Conservation (phyloP, 352 stramenopile genomes). For the Phytophthora idaei region DNA sequence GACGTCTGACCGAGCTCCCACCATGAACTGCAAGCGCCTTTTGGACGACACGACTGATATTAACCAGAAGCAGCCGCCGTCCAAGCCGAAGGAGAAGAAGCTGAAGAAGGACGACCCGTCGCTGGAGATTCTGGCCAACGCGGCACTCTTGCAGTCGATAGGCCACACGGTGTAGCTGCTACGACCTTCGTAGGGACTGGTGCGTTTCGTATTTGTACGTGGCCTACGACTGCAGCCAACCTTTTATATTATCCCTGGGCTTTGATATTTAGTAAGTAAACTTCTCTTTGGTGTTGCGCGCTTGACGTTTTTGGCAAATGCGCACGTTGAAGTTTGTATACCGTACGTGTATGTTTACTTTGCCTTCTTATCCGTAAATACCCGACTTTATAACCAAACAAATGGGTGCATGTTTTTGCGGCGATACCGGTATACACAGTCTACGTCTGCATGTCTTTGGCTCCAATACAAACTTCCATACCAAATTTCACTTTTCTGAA, state of each 20-base stretch:
- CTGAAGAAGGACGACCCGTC: constrained; percentile 45
- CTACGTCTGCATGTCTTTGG: no score
- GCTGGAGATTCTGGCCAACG: constrained; percentile 76
- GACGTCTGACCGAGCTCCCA: constrained; percentile 35
- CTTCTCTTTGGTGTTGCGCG: background rate
- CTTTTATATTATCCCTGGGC: constrained; percentile 24
- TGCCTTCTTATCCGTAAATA: constrained; percentile 7
- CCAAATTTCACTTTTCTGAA: no score
- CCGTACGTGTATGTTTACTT: background rate
- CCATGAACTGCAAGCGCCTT: constrained; percentile 44
- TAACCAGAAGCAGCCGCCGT: constrained; percentile 17
- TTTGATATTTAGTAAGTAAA: constrained; percentile 29
- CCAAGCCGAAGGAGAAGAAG: constrained; percentile 7
- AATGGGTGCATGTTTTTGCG: no score
- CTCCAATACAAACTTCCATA: no score
- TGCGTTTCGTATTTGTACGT: constrained; percentile 16
- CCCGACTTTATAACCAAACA: no score
- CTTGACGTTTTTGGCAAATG: background rate
- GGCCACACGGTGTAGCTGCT: constrained; percentile 38
- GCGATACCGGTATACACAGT: no score
- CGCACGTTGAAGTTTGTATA: constrained; percentile 19
- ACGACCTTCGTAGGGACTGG: background rate
- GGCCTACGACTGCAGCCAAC: background rate
- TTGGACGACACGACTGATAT: constrained; percentile 27
- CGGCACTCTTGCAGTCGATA: constrained; percentile 72